phyloP scores from a whole-genome alignment of 345 rosid genomes.

The Eucalyptus lansdowneana region DNA sequence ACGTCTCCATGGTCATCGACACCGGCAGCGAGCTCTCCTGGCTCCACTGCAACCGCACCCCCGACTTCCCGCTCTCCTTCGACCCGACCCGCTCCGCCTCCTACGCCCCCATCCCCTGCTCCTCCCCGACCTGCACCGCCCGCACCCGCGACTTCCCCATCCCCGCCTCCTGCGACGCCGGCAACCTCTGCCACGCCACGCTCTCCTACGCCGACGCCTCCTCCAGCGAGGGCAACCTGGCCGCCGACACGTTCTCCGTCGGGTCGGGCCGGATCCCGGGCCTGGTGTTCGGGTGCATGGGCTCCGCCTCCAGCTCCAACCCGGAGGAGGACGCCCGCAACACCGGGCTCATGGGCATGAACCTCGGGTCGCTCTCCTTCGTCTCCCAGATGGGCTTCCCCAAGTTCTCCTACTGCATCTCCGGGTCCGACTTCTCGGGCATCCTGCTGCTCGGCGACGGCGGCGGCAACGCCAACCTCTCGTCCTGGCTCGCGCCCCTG shows the following conservation, averaged over 20 bases:
- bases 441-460: conserved; percentile 57
- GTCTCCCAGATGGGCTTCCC: conserved; percentile 73
- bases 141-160: conserved; percentile 63
- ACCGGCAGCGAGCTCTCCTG: conserved; percentile 93
- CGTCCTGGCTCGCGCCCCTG: conserved; percentile 32
- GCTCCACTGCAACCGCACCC: conserved; percentile 64
- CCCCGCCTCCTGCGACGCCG: conserved; percentile 77
- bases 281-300: conserved; percentile 84
- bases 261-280: conserved; percentile 35
- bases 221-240: conserved; percentile 81
- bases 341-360: conserved; percentile 88
- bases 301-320: conserved; percentile 51
- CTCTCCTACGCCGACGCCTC: conserved; percentile 83
- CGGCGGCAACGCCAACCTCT: conserved; percentile 30
- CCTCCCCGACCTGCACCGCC: conserved; percentile 56
- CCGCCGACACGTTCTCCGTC: conserved; percentile 45
- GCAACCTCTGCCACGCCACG: conserved; percentile 63
- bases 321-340: conserved; percentile 52
- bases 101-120: conserved; percentile 50
- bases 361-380: conserved; percentile 78
- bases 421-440: conserved; percentile 59
- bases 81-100: conserved; percentile 58
- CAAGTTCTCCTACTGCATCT: conserved; percentile 85
- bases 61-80: conserved; percentile 17
- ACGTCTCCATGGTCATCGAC: conserved; percentile 80